Evolutionary conservation across 164 flowering plant species (phyloP).

Genomic region (Chloranthus sessilifolius): DNA sequence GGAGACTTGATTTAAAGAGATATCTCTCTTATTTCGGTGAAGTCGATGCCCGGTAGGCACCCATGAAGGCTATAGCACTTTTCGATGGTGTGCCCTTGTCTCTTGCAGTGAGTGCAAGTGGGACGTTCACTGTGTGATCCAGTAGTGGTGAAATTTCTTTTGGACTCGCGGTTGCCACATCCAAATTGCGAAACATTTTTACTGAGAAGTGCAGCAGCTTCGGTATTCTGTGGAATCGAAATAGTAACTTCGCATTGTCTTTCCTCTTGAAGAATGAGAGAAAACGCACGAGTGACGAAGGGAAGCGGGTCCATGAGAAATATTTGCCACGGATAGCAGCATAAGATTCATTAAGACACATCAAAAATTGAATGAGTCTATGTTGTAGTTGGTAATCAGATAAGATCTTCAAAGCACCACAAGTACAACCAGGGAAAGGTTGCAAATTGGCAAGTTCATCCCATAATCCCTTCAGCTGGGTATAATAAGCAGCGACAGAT

Average conservation of each 20-base stretch:
- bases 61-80: too few species aligned
- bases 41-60: too few species aligned
- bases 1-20: too few species aligned
- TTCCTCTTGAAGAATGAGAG: slow-evolving; percentile 1
- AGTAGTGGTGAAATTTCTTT: too few species aligned
- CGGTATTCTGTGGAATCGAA: neutral
- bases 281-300: neutral
- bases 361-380: neutral
- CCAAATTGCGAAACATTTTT: too few species aligned
- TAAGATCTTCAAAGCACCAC: neutral
- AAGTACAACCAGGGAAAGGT: too few species aligned
- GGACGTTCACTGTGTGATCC: too few species aligned
- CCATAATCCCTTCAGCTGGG: neutral
- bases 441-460: neutral
- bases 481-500: neutral
- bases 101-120: too few species aligned
- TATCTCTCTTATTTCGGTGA: too few species aligned
- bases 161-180: too few species aligned
- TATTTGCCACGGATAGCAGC: neutral
- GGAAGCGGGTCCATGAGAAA: neutral
- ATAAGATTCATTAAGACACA: neutral
- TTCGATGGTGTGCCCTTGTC: too few species aligned
- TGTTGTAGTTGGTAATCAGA: too few species aligned
- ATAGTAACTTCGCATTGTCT: neutral
- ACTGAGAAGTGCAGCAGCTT: neutral